Base-by-base conservation (phyloP, 2,329 filamentous ascomycete species). In the Penicillium sp. region DNA sequence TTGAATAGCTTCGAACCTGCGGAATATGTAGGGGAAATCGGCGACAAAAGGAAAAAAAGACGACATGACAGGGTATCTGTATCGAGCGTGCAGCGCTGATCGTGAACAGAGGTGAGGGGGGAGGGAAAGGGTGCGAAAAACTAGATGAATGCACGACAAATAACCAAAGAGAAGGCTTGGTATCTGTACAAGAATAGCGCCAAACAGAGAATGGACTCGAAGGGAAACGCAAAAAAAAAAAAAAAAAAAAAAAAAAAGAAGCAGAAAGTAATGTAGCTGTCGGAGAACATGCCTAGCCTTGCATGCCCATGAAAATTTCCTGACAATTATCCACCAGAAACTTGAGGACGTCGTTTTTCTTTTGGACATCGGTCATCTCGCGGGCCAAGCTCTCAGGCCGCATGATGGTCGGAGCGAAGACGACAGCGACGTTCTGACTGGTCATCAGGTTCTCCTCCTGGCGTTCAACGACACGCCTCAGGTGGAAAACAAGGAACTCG, bases 361-460 rank as follows among this genome's bases (percentile, higher is more conserved):
- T 83, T 69, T 94, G 89, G 80, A 96, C 95, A 70, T 99, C 94
- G 28, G 87, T 93, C 85, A 99, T 95, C 72, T 99, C 94, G 56
- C 91, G 86, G 71, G 95, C 90, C 56, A 97, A 83, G 65, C 87
- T 93, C 68, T 86, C 81, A 51, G 95, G 91, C 62, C 93, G 85
- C 90, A 99, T 95, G 63, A 99, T 95, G 1, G 94, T 99, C 7
- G 94, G 94, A 8, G 94, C 94, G 70, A 99, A 99, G 34, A 99
- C 94, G 39, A 99, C 94, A 3, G 94, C 91, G 56, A 97, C 77
- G 69, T 99, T 99, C 74, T 95, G 89, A 51, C 93, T 89, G 23
- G 90, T 96, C 94, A 99, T 99, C 71, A 96, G 73, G 68, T 97
- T 97, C 70, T 95, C 88, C 36, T 82, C 82, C 69, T 95, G 88